A percentile compares a stretch with the other conserved stretches of the same genome.
Conservation (phyloP, 1,284 basidiomycete genomes). For the Malassezia brasiliensis region DNA sequence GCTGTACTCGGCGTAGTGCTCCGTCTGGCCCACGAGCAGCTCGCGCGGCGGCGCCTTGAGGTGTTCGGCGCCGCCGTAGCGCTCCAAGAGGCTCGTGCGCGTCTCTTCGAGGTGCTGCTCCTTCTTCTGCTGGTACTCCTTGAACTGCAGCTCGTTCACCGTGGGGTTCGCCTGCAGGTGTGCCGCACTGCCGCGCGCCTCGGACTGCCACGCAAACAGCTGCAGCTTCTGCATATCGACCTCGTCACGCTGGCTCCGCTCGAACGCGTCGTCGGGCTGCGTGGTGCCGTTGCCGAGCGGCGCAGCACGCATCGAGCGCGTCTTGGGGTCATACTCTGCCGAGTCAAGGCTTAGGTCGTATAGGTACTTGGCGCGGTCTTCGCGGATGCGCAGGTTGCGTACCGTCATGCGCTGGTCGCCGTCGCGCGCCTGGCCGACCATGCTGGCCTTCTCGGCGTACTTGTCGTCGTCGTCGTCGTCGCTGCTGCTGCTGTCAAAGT, state of each 20-base stretch:
- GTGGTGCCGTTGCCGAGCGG: conserved; percentile 65
- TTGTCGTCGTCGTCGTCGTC: conserved; percentile 46
- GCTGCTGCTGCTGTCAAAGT: conserved; percentile 77
- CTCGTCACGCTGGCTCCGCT: conserved; percentile 80
- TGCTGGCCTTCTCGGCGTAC: conserved; percentile 93
- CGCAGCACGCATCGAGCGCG: conserved; percentile 96
- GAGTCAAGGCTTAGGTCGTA: conserved; percentile 90
- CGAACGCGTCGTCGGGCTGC: conserved; percentile 94
- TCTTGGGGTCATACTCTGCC: conserved; percentile 99
- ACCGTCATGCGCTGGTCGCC: conserved; percentile 96
- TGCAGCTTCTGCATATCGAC: conserved; percentile 81
- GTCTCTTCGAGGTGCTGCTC: conserved; percentile 76
- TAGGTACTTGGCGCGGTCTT: conserved; percentile 98
- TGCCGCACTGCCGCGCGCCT: conserved; percentile 71
- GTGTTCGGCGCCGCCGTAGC: conserved; percentile 90
- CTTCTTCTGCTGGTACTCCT: conserved; percentile 83
- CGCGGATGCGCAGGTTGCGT: conserved; percentile 92
- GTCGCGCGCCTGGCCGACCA: conserved; percentile 93
- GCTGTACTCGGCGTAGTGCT: conserved; percentile 95
- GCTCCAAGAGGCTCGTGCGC: conserved; percentile 55
- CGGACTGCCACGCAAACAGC: conserved; percentile 94
- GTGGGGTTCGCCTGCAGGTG: conserved; percentile 95
- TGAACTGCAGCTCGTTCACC: conserved; percentile 74
- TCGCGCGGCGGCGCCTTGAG: conserved; percentile 78
- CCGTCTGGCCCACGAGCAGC: conserved; percentile 82